A percentile compares a stretch with the other conserved stretches of the same genome.
These are phyloP conservation scores for Fusarium tricinctum DNA, from an alignment of 2,329 filamentous ascomycete species.

Conservation along the genomic window DNA sequence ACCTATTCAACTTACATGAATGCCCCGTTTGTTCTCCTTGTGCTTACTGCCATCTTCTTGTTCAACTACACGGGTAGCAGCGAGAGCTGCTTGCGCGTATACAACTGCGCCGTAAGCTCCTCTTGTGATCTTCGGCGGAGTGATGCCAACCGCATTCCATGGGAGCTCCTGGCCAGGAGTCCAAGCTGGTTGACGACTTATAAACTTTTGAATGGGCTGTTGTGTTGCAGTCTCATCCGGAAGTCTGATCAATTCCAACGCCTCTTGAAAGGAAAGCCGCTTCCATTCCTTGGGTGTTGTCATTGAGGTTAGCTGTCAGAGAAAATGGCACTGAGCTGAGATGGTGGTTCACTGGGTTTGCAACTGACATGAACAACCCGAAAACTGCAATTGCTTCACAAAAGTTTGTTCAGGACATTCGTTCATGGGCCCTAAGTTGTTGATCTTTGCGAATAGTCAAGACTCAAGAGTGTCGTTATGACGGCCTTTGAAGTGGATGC, in stretches of 20 bases:
- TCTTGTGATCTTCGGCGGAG: constrained; percentile 31
- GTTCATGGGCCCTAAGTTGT: too few species aligned
- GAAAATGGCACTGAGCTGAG: neutral
- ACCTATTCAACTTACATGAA: constrained; percentile 55
- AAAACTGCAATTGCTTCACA: neutral
- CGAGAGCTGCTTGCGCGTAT: constrained; percentile 56
- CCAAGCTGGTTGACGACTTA: constrained; percentile 55
- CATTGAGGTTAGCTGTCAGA: constrained; percentile 17
- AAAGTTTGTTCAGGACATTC: neutral
- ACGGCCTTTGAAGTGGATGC: neutral
- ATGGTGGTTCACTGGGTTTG: neutral
- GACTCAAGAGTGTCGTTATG: neutral
- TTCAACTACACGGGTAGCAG: constrained; percentile 54
- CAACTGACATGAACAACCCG: neutral
- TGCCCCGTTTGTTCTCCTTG: constrained; percentile 48
- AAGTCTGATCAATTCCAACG: constrained; percentile 49
- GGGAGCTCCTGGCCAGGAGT: constrained; percentile 52
- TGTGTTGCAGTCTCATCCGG: constrained; percentile 25
- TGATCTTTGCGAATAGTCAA: neutral
- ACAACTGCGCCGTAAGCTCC: constrained; percentile 57
- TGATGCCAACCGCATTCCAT: constrained; percentile 44
- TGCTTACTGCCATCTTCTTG: constrained; percentile 47
- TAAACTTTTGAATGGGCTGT: constrained; percentile 44
- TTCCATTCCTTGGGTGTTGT: constrained; percentile 33
- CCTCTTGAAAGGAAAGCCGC: constrained; percentile 51